Evolutionary conservation across 495 filamentous ascomycete species (phyloP).

Genomic region (Penicillium verhagenii): DNA sequence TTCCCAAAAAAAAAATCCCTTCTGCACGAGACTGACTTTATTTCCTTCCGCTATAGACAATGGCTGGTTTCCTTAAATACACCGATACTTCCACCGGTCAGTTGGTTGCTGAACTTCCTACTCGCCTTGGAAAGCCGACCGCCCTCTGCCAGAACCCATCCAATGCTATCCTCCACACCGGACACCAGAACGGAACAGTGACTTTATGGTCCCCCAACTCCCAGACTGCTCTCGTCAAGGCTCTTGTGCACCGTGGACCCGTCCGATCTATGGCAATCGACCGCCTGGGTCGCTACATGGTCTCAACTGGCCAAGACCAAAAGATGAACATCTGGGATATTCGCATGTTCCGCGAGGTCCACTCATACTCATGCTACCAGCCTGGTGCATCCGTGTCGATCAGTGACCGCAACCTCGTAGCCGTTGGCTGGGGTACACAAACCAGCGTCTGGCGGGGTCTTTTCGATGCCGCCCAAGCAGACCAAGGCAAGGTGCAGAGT

Average conservation of each 20-base stretch:
- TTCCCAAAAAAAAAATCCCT: not conserved
- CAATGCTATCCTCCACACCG: conserved; percentile 87
- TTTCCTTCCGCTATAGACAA: conserved; percentile 51
- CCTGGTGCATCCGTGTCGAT: conserved; percentile 85
- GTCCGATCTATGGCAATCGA: conserved; percentile 85
- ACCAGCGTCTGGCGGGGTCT: conserved; percentile 86
- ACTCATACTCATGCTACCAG: conserved; percentile 81
- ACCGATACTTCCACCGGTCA: conserved; percentile 93
- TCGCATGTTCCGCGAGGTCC: conserved; percentile 87
- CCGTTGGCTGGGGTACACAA: conserved; percentile 89
- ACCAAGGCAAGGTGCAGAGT: conserved; percentile 76
- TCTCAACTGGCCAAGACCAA: conserved; percentile 83
- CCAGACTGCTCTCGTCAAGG: conserved; percentile 80
- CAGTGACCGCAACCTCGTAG: conserved; percentile 81
- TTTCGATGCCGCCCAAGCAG: conserved; percentile 65
- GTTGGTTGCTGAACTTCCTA: conserved; percentile 78
- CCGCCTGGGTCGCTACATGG: conserved; percentile 92
- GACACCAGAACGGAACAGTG: conserved; percentile 92
- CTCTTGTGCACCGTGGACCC: conserved; percentile 92
- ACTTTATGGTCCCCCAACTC: conserved; percentile 96
- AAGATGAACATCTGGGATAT: conserved; percentile 97
- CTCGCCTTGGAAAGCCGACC: conserved; percentile 78
- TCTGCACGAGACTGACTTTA: conserved; percentile 1
- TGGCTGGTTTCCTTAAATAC: conserved; percentile 84
- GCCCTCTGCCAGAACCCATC: conserved; percentile 82